Evolutionary conservation across 768 basidiomycete genomes (phyloP).

Genomic region (Psilocybe cubensis): DNA sequence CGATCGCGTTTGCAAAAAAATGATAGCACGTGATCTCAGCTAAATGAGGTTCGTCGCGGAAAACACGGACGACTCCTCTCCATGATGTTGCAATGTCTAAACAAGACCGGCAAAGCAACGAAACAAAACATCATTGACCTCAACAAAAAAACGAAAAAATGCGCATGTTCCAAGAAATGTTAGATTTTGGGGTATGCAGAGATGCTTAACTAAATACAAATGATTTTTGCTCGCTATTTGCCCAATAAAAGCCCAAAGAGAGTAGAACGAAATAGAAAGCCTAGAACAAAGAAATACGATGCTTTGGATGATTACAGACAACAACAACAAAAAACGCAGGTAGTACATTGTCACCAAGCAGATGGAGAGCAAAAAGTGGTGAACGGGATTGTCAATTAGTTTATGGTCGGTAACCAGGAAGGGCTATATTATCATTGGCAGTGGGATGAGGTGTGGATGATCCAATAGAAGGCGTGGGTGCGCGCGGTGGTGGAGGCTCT

Average conservation of each 20-base stretch:
- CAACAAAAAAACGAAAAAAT: background rate
- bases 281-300: background rate
- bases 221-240: background rate
- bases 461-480: background rate
- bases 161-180: conserved; percentile 7
- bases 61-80: background rate
- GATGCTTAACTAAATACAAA: conserved; percentile 7
- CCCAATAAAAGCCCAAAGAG: background rate
- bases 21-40: conserved; percentile 11
- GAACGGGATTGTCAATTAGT: background rate
- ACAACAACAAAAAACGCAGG: background rate
- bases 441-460: background rate
- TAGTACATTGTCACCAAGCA: background rate
- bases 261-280: background rate
- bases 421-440: conserved; percentile 17
- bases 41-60: background rate
- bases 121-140: background rate
- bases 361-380: no score
- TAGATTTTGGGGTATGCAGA: conserved; percentile 6
- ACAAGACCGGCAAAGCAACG: no score
- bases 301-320: background rate
- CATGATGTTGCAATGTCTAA: no score
- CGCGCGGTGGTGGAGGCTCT: background rate
- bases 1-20: conserved; percentile 21
- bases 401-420: conserved; percentile 31